Base-by-base conservation (phyloP, 768 basidiomycete species). In the Phylloporus rhodoxanthus region DNA sequence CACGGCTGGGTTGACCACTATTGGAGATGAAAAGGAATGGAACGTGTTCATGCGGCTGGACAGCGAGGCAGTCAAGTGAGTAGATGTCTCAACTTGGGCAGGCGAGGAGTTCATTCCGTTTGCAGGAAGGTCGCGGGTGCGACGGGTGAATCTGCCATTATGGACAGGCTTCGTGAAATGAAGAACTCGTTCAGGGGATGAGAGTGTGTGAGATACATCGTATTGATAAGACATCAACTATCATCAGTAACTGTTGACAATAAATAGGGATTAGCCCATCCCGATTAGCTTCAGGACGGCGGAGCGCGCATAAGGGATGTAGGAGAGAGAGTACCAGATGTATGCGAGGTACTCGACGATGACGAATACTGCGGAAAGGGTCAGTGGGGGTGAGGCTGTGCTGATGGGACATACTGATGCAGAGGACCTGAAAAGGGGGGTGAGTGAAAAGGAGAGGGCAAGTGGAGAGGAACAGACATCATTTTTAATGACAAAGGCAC, bases 21-120 rank as follows among this genome's bases (percentile, higher is more conserved):
- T 98, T 43, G 87, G 79, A 0, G 88, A 98, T 57, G 95, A 98
- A 73, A 93, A 92, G 70, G 73, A 81, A 55, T 94, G 90, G 89
- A 98, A 98, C 68, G 83, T 91, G 8, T 97, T 97, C 68, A 92
- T 96, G 91, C 79, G 92, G 15, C 69, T 92, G 10, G 69, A 75
- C 5, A 80, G 72, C 53, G 72, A 75, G 5, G 74, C 80, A 5
- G 79, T 93, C 29, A 72, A 73, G 90, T 91, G 57, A 52, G 82
- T 72, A 11, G 26, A 32, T 2, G 38, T 40, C 20, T 26, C 25
- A 1, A 6, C 15, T 42, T 6, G 50, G 7, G 25, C 28, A 13
- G 9, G 2, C 6, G 15, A 11, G 1, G 33, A 8, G 4, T 37
- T 20, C 48, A 41, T 11, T 43, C 25, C 49, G 8, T 47, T 15